Base-by-base conservation (phyloP, 495 filamentous ascomycete species). In the Chaetomium tenue region DNA sequence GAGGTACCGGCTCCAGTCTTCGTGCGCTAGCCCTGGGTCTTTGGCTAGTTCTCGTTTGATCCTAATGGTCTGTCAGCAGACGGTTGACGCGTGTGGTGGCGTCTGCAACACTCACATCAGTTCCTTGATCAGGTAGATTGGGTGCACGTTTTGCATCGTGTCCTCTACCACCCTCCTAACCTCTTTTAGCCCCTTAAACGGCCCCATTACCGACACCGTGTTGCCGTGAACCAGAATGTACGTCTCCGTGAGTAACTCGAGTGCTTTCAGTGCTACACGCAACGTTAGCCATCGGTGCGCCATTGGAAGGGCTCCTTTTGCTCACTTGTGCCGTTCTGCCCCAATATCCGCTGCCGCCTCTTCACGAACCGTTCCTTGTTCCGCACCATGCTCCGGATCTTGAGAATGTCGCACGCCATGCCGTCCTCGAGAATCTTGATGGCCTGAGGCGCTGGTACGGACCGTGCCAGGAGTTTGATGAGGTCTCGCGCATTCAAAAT, bases 341-440 rank as follows among this genome's bases (percentile, higher is more conserved):
- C 93, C 51, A 98, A 79, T 58, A 97, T 93, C 58, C 94, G 83
- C 77, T 98, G 94, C 55, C 94, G 86, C 40, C 94, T 85, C 82
- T 99, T 99, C 58, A 97, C 89, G 73, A 99, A 99, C 47, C 93
- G 90, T 66, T 98, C 93, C 76, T 97, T 97, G 76, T 96, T 99
- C 65, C 88, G 82, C 30, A 98, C 91, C 61, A 96, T 83, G 70
- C 87, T 92, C 33, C 82, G 77, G 72, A 97, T 92, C 80, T 97
- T 97, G 81, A 98, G 92, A 59, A 98, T 89, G 79, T 98, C 94
- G 75, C 87, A 89, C 11, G 91, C 92, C 58, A 92, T 80, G 30
- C 85, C 92, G 75, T 99, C 94, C 58, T 98, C 90, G 46, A 99
- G 82, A 56, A 98, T 96, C 78, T 93, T 96, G 58, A 99, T 76